Conservation (phyloP, 2,329 filamentous ascomycete genomes). For the Tolypocladium pustulatum region DNA sequence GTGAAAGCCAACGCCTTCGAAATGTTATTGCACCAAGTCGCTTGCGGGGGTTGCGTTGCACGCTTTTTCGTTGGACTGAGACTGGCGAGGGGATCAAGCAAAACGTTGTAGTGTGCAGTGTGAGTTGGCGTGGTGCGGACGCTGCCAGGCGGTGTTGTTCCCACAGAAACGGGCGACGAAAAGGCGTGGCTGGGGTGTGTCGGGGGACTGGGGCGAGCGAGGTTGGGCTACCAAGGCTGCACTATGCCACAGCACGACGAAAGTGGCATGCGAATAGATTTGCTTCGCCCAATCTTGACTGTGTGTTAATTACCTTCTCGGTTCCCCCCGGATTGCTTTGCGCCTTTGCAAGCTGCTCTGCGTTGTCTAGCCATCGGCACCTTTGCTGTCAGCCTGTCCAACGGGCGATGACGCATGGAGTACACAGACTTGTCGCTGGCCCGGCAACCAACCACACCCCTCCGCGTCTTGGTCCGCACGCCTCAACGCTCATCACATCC, state of each 20-base stretch:
- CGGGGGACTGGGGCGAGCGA: neutral
- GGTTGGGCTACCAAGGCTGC: slow-evolving; percentile 1
- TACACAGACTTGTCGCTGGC: slow-evolving; percentile 14
- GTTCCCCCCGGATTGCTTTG: neutral
- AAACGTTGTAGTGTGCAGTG: neutral
- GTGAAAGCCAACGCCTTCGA: neutral
- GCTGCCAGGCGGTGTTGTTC: slow-evolving; percentile 7
- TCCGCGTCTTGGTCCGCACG: neutral
- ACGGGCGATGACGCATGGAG: slow-evolving; percentile 19
- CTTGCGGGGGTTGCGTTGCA: neutral
- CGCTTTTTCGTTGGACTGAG: neutral
- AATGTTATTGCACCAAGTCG: neutral
- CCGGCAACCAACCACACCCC: slow-evolving; percentile 8
- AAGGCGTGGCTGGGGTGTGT: slow-evolving; percentile 14
- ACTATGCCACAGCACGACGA: neutral
- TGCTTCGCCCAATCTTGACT: neutral
- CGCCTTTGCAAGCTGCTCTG: neutral
- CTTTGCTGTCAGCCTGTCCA: neutral
- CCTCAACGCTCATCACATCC: neutral
- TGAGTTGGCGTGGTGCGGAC: neutral
- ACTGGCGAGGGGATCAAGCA: too few relatives aligned
- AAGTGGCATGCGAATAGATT: neutral
- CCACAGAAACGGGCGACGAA: slow-evolving; percentile 17
- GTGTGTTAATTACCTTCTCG: neutral
- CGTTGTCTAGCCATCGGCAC: neutral